Conservation (phyloP, 2,329 filamentous ascomycete genomes). For the Cytospora piceae region DNA sequence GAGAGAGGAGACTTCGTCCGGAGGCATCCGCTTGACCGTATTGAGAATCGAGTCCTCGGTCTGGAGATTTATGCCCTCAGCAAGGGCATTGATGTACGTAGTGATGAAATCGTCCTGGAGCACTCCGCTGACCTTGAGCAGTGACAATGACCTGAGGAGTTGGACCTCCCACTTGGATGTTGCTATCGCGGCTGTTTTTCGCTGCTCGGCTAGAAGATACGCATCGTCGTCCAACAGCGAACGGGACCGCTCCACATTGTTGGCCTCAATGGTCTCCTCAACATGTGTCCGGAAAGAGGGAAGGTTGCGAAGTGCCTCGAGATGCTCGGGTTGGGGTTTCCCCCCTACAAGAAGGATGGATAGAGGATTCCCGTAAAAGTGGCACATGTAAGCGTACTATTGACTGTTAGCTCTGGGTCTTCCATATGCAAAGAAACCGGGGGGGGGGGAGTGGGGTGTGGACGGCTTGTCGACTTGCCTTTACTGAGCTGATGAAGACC, state of each 20-base stretch:
- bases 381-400: constrained; percentile 83
- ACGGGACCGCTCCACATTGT: constrained; percentile 49
- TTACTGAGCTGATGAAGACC: constrained; percentile 70
- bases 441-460: too few species aligned
- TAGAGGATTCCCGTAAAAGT: constrained; percentile 79
- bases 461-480: constrained; percentile 49
- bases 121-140: constrained; percentile 46
- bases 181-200: constrained; percentile 22
- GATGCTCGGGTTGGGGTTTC: constrained; percentile 60
- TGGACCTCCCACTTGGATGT: constrained; percentile 40
- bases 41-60: constrained; percentile 60
- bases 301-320: constrained; percentile 69
- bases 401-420: constrained; percentile 33
- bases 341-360: constrained; percentile 60
- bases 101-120: constrained; percentile 50
- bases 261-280: constrained; percentile 51
- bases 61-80: constrained; percentile 54
- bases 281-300: constrained; percentile 67
- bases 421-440: background rate
- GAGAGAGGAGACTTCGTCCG: constrained; percentile 50
- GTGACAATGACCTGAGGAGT: constrained; percentile 54
- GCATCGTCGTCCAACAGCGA: constrained; percentile 64
- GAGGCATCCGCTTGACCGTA: constrained; percentile 62
- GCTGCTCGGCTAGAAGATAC: constrained; percentile 49
- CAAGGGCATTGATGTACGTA: constrained; percentile 65